Evolutionary conservation across 768 basidiomycete species (phyloP), one percentile per base, ranked within the genome.

Genomic region (Collybiopsis confluens): DNA sequence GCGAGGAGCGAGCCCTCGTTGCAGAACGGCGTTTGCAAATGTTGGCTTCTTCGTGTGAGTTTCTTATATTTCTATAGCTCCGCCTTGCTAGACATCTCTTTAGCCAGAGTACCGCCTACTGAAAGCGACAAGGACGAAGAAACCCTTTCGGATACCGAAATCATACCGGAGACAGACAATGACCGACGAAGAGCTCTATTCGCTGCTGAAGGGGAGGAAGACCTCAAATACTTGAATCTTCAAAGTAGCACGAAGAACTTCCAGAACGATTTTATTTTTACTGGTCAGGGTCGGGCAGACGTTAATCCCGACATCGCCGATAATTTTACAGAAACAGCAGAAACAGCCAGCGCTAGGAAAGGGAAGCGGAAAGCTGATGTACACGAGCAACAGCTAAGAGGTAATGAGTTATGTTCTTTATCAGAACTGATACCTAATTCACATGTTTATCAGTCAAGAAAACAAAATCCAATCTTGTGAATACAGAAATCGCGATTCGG

Each of bases 1-100:
- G 90, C 55, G 89, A 90, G 59, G 88, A 90, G 63, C 77, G 90
- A 53, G 90, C 88, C 1, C 58, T 82, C 33, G 90, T 90, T n/a
- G 81, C 79, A 6, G 88, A 92, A 67, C 73, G 70, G 20, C 77
- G 91, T 30, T 48, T 88, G 11, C 68, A 67, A 45, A 72, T 74
- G 8, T 61, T 83, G 43, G 74, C 78, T 64, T 41, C 55, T 27
- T 62, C 54, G 63, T 56, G 40, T 46, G 42, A 42, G 38, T n/a
- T 26, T 18, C 21, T 15, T 18, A 41, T 18, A 21, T 10, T 18
- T 11, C 38, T 18, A 27, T 42, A 48, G 16, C 26, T 15, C 56
- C 16, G 16, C 28, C 8, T 28, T 28, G 9, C 4, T 52, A 30
- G n/a, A 40, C 38, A n/a, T n/a, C 24, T 45, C 20, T 27, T 40